Percentiles rank a stretch among this genome's conserved stretches.
Conservation (phyloP, 2,329 filamentous ascomycete species). For the Acarospora socialis region DNA sequence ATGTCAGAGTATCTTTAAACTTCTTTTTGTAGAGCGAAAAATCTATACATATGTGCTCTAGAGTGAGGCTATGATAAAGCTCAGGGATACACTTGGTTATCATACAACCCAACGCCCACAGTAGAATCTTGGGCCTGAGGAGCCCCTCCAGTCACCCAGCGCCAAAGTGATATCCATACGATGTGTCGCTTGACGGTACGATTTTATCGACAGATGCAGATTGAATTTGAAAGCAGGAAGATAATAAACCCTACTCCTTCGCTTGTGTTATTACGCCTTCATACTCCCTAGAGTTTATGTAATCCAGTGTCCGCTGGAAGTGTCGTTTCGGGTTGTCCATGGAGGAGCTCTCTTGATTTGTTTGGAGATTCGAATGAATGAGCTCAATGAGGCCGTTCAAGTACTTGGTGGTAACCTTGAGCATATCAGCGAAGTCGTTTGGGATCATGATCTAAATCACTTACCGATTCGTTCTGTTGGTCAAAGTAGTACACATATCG, state of each 20-base stretch:
- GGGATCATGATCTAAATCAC: slow-evolving; percentile 16
- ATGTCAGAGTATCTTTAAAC: too few relatives aligned
- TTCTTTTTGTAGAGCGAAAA: too few relatives aligned
- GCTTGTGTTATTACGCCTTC: slow-evolving; percentile 71
- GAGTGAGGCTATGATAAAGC: too few relatives aligned
- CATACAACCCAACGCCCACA: too few relatives aligned
- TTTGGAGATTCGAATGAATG: slow-evolving; percentile 88
- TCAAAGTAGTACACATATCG: slow-evolving; percentile 99
- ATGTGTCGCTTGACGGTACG: too few relatives aligned
- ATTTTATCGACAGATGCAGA: too few relatives aligned
- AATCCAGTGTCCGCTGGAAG: slow-evolving; percentile 87
- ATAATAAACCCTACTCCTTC: slow-evolving; percentile 33
- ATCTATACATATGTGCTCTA: too few relatives aligned
- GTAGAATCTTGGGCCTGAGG: too few relatives aligned
- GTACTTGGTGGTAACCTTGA: slow-evolving; percentile 80
- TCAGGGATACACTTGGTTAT: too few relatives aligned
- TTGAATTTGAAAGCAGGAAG: too few relatives aligned
- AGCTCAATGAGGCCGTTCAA: slow-evolving; percentile 95
- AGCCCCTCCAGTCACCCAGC: too few relatives aligned
- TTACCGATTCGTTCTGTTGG: slow-evolving; percentile 88
- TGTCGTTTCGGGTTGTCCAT: slow-evolving; percentile 85
- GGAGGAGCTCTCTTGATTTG: slow-evolving; percentile 63
- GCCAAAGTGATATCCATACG: too few relatives aligned
- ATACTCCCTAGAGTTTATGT: slow-evolving; percentile 81
- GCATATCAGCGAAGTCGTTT: slow-evolving; percentile 13